Evolutionary conservation across 2,329 filamentous ascomycete species (phyloP).

Genomic region (Furcasterigmium sp.): DNA sequence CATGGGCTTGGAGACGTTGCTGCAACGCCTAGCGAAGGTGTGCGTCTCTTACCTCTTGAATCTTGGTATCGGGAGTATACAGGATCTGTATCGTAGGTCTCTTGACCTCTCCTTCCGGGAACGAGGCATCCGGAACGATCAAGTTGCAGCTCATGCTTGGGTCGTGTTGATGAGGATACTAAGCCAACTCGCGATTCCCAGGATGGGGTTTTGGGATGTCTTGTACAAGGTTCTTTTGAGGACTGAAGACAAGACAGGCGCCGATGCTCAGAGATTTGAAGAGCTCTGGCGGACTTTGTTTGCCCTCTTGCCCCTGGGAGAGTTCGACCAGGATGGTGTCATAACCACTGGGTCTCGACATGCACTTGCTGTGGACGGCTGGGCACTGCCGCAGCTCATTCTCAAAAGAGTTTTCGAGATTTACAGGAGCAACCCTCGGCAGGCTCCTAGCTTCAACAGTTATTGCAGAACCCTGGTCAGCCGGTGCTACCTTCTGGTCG

Average conservation of each 20-base stretch:
- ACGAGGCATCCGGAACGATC: conserved; percentile 44
- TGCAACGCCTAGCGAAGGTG: conserved; percentile 35
- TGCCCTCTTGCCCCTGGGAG: conserved; percentile 53
- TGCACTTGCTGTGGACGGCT: conserved; percentile 45
- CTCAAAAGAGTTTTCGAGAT: conserved; percentile 52
- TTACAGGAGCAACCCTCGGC: conserved; percentile 49
- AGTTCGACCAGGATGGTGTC: conserved; percentile 52
- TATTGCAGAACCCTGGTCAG: conserved; percentile 56
- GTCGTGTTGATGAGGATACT: conserved; percentile 51
- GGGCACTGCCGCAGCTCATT: conserved; percentile 52
- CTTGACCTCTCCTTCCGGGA: conserved; percentile 40
- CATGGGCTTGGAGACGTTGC: conserved; percentile 41
- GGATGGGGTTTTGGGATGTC: conserved; percentile 57
- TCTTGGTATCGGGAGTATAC: conserved; percentile 37
- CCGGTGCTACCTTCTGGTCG: conserved; percentile 58
- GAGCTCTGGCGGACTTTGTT: conserved; percentile 54
- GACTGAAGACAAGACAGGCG: conserved; percentile 24
- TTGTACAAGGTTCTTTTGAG: conserved; percentile 36
- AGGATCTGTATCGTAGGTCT: conserved; percentile 41
- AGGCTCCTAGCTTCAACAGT: conserved; percentile 58
- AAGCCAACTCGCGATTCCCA: conserved; percentile 42
- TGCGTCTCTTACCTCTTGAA: conserved; percentile 33
- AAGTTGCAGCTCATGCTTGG: conserved; percentile 49
- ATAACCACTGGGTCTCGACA: conserved; percentile 34
- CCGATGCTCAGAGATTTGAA: conserved; percentile 47